Percentiles rank a stretch among this genome's conserved stretches.
Evolutionary conservation across 1,284 basidiomycete species (phyloP).

Genomic region (Trichosporon asahii): DNA sequence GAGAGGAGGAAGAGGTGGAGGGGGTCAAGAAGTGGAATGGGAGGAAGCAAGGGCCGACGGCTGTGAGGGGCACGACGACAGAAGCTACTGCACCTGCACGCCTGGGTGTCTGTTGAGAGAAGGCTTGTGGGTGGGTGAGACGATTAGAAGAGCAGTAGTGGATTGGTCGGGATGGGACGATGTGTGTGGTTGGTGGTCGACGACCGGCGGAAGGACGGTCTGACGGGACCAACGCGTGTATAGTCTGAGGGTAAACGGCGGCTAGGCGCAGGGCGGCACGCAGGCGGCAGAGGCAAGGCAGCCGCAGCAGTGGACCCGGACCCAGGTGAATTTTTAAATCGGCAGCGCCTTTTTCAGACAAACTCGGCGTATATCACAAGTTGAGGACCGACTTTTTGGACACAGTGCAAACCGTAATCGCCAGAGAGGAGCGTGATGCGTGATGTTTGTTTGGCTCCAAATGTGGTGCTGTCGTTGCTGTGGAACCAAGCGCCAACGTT

Average conservation of each 20-base stretch:
- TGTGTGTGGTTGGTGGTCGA: background rate
- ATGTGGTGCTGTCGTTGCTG: background rate
- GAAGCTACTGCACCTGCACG: background rate
- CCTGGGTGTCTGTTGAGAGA: conserved; percentile 8
- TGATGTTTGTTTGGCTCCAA: conserved; percentile 4
- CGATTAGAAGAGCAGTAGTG: background rate
- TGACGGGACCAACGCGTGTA: background rate
- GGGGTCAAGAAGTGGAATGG: background rate
- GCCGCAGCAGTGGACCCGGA: background rate
- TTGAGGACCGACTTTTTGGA: background rate
- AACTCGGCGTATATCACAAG: background rate
- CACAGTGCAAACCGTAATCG: background rate
- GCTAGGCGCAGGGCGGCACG: background rate
- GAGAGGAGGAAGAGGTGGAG: background rate
- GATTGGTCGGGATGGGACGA: conserved; percentile 8
- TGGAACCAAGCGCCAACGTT: background rate
- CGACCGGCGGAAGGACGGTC: background rate
- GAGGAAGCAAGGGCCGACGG: conserved; percentile 6
- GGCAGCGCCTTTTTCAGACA: background rate
- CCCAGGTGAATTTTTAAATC: conserved; percentile 1
- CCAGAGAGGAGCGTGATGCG: background rate
- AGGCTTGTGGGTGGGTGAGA: conserved; percentile 1
- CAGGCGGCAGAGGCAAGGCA: background rate
- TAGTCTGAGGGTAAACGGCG: background rate
- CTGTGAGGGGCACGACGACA: conserved; percentile 6